Conservation (phyloP, 2,329 filamentous ascomycete genomes). For the Drechmeria coniospora region DNA sequence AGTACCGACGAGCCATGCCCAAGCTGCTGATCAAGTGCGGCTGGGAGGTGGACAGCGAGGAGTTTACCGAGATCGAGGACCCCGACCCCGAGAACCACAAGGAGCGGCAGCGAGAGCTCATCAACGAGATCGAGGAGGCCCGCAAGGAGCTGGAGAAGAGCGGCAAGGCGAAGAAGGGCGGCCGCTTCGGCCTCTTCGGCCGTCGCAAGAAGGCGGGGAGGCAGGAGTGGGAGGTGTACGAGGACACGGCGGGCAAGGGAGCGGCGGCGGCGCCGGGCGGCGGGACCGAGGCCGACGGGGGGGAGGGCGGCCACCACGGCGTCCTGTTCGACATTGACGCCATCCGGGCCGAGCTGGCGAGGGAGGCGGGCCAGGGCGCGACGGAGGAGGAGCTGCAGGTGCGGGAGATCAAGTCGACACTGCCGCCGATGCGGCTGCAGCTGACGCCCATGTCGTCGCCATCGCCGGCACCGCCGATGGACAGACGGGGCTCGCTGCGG, state of each 20-base stretch:
- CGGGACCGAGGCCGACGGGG: constrained; percentile 19
- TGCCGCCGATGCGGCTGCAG: constrained; percentile 79
- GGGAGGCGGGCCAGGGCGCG: constrained; percentile 42
- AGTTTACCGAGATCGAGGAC: constrained; percentile 94
- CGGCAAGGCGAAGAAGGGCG: constrained; percentile 46
- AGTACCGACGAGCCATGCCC: constrained; percentile 88
- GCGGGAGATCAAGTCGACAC: constrained; percentile 70
- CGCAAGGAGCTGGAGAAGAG: constrained; percentile 73
- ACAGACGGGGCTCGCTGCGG: constrained; percentile 15
- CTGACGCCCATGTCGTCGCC: constrained; percentile 22
- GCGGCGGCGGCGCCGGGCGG: no score
- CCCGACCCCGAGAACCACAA: constrained; percentile 89
- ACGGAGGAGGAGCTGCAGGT: constrained; percentile 39
- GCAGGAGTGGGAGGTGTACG: constrained; percentile 89
- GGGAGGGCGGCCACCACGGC: constrained; percentile 35
- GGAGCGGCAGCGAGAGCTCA: constrained; percentile 76
- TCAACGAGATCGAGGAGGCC: constrained; percentile 92
- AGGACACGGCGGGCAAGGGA: constrained; percentile 44
- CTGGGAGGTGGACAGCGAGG: constrained; percentile 82
- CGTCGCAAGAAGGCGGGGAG: constrained; percentile 68
- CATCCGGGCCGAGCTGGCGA: constrained; percentile 71
- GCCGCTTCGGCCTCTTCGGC: constrained; percentile 60
- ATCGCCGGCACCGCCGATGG: constrained; percentile 8
- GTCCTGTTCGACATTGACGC: constrained; percentile 94
- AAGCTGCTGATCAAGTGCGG: constrained; percentile 72